These are phyloP conservation scores for Verticillium alfalfae DNA, from an alignment of 2,329 filamentous ascomycete species.

Conservation along the genomic window DNA sequence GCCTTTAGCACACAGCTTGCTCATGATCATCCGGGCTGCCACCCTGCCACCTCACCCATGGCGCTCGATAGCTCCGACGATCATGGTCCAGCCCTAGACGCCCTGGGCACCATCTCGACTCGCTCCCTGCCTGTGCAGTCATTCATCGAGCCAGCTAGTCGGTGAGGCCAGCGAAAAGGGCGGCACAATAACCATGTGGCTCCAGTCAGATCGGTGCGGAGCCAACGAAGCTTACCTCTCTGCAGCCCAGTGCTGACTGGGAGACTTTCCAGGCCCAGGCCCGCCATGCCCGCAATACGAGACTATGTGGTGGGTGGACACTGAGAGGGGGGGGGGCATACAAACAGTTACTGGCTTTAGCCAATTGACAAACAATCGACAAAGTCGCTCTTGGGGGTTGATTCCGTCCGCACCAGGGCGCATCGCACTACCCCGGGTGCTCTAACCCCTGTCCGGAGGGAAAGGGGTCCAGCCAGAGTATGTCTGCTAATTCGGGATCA, in stretches of 20 bases:
- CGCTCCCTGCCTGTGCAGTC: background rate
- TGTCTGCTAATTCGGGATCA: background rate
- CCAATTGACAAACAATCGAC: background rate
- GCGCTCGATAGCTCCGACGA: background rate
- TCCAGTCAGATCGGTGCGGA: background rate
- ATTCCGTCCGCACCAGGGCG: background rate
- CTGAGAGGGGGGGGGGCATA: background rate
- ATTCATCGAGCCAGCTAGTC: background rate
- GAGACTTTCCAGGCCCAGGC: background rate
- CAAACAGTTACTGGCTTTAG: background rate
- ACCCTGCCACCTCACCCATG: background rate
- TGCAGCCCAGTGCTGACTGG: background rate
- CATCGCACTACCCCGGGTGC: background rate
- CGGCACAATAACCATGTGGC: background rate
- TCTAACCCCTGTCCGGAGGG: background rate
- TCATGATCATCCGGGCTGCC: background rate
- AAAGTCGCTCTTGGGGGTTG: background rate
- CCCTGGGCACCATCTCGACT: background rate
- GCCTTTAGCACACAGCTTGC: background rate
- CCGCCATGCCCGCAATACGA: background rate
- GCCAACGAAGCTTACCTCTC: background rate
- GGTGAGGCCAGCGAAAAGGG: background rate
- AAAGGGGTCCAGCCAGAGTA: background rate
- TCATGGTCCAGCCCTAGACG: background rate
- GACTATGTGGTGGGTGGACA: background rate